Evolutionary conservation across 2,329 filamentous ascomycete genomes (phyloP), one percentile per base, ranked within the genome.

Genomic region (Exophiala dermatitidis): DNA sequence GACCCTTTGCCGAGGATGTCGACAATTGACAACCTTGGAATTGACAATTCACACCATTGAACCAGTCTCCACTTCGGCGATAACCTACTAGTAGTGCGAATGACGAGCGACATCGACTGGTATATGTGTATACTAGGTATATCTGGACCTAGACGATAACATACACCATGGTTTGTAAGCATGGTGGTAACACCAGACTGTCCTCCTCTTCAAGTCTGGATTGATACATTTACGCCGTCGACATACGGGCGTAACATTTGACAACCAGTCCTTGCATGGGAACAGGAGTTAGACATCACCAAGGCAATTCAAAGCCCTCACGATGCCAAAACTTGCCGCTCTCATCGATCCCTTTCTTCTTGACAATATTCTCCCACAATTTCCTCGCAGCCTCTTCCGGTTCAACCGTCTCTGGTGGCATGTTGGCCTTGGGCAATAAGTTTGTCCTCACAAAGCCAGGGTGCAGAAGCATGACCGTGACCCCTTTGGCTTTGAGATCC

Each of bases 311-410:
- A 40, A 66, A 64, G 1, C 72, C 72, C 53, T 70, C 73, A 3
- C 72, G 56, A 65, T 74, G 72, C 66, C 68, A 74, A 57, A 73
- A 76, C 54, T 57, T 73, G 33, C 72, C 73, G 8, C 67, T 71
- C 32, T 70, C 69, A 46, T 70, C 67, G 19, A 73, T 58, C 1
- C 62, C 65, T 59, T 74, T 73, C n/a, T 57, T 54, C 54, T 63
- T 65, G 46, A 74, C 56, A 4, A 75, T 67, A 30, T 62, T 62
- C 38, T 59, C 59, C 71, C 69, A 76, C 52, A 75, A 55, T 63
- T 75, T 74, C 36, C 50, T 61, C 32, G 71, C 74, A 43, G 73
- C 74, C 60, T 74, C 70, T 4, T 72, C 71, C 4, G 72, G 70
- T 60, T 71, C 65, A 12, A 76, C 71, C n/a, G 68, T 68, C 12